Base-by-base conservation (phyloP, 2,329 filamentous ascomycete genomes). In the Beauveria asiatica region DNA sequence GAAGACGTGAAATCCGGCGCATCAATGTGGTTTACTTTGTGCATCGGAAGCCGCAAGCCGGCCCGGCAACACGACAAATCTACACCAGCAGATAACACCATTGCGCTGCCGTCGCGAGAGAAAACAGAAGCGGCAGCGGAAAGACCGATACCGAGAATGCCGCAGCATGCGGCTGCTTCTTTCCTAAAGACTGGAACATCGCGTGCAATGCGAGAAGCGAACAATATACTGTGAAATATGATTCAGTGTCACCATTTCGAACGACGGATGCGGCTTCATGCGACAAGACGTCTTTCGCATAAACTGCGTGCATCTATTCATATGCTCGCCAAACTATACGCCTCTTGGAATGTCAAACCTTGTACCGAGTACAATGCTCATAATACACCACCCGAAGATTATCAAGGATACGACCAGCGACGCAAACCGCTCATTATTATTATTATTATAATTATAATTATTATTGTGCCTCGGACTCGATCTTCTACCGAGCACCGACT, bases 131-230 rank as follows among this genome's bases (percentile, higher is more conserved):
- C 21, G 25, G 11, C 48, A 27, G n/a, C 30, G 27, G 30, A 39
- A 5, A 51, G 7, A n/a, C 37, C 46, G n/a, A 49, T 11, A 5
- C 61, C 45, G 39, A 37, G 45, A 30, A 42, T 69, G 10, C 78
- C 78, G 3, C 73, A 67, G n/a, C 72, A 79, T 61, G 76, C 77
- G 1, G 73, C 71, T 1, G 62, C 70, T 5, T 73, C 74, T 5
- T 77, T 76, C 64, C 65, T 80, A 54, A 71, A 67, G 64, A 79
- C 75, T 7, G 71, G 76, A 3, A 76, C 77, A 5, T 66, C 76
- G 16, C 66, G 68, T 46, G 65, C 67, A n/a, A 77, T 77, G 65
- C 71, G 65, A 46, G 69, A 68, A 61, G 70, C 70, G 23, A 76
- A 74, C 57, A 65, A 72, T n/a, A 66, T 73, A 10, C 53, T 72